phyloP scores from a whole-genome alignment of 768 basidiomycete genomes.

The Tephrocybe sp. region DNA sequence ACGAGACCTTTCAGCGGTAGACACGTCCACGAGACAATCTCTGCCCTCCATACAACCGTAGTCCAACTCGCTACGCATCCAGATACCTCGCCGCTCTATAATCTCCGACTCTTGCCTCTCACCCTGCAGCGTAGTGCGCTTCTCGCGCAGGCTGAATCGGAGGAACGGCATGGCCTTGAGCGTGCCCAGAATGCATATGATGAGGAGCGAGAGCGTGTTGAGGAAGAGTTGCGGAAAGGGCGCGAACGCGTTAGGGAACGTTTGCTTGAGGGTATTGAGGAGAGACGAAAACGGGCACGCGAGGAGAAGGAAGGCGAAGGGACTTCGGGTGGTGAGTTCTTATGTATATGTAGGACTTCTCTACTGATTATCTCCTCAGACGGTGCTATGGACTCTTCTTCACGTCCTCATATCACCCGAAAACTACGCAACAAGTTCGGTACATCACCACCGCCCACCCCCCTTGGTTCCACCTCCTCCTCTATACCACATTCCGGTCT shows the following conservation, averaged over 20 bases:
- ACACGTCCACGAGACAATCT: slow-evolving; percentile 63
- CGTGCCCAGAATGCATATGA: slow-evolving; percentile 70
- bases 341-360: slow-evolving; percentile 7
- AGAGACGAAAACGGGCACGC: slow-evolving; percentile 71
- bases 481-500: slow-evolving; percentile 33
- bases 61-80: slow-evolving; percentile 69
- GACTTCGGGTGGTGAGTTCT: slow-evolving; percentile 59
- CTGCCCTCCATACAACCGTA: slow-evolving; percentile 56
- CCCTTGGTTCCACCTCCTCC: slow-evolving; percentile 42
- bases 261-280: slow-evolving; percentile 82
- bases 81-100: slow-evolving; percentile 63
- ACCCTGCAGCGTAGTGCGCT: slow-evolving; percentile 77
- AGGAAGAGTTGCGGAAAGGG: slow-evolving; percentile 80
- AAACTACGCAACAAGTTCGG: slow-evolving; percentile 82
- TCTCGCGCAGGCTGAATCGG: slow-evolving; percentile 62
- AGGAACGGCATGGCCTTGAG: slow-evolving; percentile 70
- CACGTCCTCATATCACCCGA: slow-evolving; percentile 77
- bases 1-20: slow-evolving; percentile 43
- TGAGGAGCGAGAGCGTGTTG: slow-evolving; percentile 77
- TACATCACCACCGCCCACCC: slow-evolving; percentile 78
- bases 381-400: slow-evolving; percentile 71
- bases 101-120: slow-evolving; percentile 69
- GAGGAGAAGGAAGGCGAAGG: slow-evolving; percentile 92
- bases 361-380: slow-evolving; percentile 40
- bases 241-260: slow-evolving; percentile 75